Evolutionary conservation across 2,329 filamentous ascomycete genomes (phyloP).

Genomic region (Exserohilum turcica): DNA sequence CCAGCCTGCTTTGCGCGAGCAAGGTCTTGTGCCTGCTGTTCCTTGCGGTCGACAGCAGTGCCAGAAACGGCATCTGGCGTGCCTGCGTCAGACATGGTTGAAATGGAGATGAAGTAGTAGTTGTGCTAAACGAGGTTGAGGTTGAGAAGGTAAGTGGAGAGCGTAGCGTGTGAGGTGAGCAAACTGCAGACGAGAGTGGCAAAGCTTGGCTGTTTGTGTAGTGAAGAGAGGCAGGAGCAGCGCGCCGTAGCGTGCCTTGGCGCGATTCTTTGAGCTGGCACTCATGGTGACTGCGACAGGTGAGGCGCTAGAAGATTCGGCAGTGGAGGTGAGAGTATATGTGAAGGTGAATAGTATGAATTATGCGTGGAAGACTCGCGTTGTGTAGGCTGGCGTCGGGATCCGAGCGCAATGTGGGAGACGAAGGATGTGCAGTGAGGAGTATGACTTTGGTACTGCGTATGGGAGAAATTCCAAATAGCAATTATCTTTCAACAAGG

Average conservation of each 20-base stretch:
- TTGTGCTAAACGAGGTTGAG: not conserved
- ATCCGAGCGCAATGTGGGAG: too few relatives aligned
- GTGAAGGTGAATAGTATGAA: constrained; percentile 2
- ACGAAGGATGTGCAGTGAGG: too few relatives aligned
- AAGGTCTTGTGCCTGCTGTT: constrained; percentile 32
- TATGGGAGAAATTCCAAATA: too few relatives aligned
- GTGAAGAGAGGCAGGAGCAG: constrained; percentile 11
- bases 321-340: not conserved
- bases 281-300: constrained; percentile 2
- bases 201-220: constrained; percentile 14
- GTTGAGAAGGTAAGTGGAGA: not conserved
- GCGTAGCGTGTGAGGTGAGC: not conserved
- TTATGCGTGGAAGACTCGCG: too few relatives aligned
- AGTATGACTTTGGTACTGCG: too few relatives aligned
- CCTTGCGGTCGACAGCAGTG: constrained; percentile 27
- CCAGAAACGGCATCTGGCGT: constrained; percentile 16
- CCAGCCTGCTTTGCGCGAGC: constrained; percentile 43
- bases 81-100: constrained; percentile 30
- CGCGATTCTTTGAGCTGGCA: not conserved
- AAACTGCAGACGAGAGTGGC: not conserved
- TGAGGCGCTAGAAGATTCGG: constrained; percentile 6
- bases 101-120: not conserved
- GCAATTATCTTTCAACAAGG: too few relatives aligned
- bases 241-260: constrained; percentile 8
- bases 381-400: too few relatives aligned